Conservation (phyloP, 169 alveolate species). For the Babesia sp. region DNA sequence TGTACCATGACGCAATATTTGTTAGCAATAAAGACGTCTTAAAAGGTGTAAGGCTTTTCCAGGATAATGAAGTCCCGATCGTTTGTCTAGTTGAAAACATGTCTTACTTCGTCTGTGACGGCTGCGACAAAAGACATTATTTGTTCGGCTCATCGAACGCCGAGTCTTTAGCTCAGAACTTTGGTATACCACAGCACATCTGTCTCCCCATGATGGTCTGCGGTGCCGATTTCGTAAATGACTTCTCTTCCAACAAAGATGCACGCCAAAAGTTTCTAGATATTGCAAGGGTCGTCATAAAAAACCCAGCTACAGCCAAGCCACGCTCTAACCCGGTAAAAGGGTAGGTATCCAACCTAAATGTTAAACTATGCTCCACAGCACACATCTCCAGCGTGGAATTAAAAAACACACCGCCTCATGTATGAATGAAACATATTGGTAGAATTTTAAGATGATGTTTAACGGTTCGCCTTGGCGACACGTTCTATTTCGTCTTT, state of each 20-base stretch:
- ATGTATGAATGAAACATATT: conserved; percentile 17
- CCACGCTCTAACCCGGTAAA: background rate
- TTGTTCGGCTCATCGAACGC: conserved; percentile 42
- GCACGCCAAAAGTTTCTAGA: background rate
- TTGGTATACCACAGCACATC: background rate
- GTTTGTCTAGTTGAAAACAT: conserved; percentile 93
- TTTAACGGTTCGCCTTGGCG: conserved; percentile 98
- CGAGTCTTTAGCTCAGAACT: background rate
- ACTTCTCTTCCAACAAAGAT: conserved; percentile 9
- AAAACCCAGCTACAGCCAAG: background rate
- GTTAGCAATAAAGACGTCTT: conserved; percentile 91
- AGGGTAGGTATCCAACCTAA: background rate
- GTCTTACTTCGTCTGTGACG: conserved; percentile 89
- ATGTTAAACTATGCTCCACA: background rate
- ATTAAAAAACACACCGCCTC: background rate
- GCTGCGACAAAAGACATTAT: conserved; percentile 26
- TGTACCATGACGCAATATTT: conserved; percentile 88
- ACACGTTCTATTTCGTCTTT: conserved; percentile 99
- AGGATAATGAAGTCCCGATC: conserved; percentile 88
- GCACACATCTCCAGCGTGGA: background rate
- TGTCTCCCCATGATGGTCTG: conserved; percentile 22
- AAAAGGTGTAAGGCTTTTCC: conserved; percentile 93
- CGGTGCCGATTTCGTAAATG: background rate
- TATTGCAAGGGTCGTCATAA: background rate
- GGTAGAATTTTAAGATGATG: conserved; percentile 18